A percentile compares a stretch with the other conserved stretches of the same genome.
These are phyloP conservation scores for Orbilia quercus DNA, from an alignment of 2,329 filamentous ascomycete genomes.

Conservation along the genomic window DNA sequence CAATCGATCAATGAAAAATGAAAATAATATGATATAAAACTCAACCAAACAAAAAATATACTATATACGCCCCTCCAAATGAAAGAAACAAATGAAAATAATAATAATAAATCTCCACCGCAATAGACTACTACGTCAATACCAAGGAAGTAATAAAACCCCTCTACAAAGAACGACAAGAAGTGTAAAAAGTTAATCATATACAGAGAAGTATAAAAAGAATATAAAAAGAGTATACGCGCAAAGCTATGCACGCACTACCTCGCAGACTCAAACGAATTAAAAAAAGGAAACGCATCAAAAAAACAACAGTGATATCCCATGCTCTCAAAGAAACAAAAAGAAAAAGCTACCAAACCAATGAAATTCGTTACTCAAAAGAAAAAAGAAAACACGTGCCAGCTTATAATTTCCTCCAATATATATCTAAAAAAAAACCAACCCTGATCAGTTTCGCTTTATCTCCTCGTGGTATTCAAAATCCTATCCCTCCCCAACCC, in stretches of 20 bases:
- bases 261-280: too few relatives aligned
- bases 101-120: neutral
- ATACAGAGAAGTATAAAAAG: conserved; percentile 17
- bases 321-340: conserved; percentile 8
- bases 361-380: conserved; percentile 46
- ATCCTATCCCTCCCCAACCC: conserved; percentile 43
- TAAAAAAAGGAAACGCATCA: neutral
- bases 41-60: neutral
- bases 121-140: neutral
- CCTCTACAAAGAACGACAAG: conserved; percentile 9
- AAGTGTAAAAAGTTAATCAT: neutral
- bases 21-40: conserved; percentile 1
- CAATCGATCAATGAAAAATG: neutral
- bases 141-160: neutral
- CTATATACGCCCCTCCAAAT: neutral
- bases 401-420: conserved; percentile 3
- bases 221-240: neutral
- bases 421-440: conserved; percentile 1
- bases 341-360: conserved; percentile 7
- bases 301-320: conserved; percentile 17
- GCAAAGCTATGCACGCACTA: neutral
- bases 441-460: too few relatives aligned
- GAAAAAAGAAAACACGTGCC: conserved; percentile 22
- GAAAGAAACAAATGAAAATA: neutral
- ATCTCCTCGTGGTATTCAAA: conserved; percentile 47